phyloP scores from a whole-genome alignment of 208 protist species.

The Wallacemonas sp. region DNA sequence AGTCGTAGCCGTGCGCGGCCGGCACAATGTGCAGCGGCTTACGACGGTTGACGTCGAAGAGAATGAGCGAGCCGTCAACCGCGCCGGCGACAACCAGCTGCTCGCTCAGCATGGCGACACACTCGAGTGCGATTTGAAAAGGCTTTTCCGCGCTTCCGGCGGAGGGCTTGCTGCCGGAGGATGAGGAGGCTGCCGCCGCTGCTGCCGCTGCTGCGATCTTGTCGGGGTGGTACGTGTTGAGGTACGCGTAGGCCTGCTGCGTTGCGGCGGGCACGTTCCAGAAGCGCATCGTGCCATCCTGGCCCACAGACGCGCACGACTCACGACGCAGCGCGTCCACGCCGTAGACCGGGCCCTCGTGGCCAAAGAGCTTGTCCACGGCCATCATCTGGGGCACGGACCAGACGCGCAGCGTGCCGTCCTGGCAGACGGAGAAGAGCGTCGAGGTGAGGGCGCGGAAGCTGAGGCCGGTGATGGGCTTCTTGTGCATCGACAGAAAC shows the following conservation, averaged over 20 bases:
- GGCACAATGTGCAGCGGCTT: constrained; percentile 63
- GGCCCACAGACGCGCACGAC: constrained; percentile 75
- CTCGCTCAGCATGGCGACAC: constrained; percentile 86
- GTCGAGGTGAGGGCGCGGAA: constrained; percentile 72
- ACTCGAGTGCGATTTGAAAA: constrained; percentile 54
- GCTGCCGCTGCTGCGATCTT: not conserved
- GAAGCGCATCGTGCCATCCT: constrained; percentile 88
- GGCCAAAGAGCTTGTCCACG: constrained; percentile 88
- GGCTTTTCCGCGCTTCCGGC: constrained; percentile 5
- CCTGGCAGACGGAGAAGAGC: constrained; percentile 72
- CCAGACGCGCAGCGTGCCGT: constrained; percentile 89
- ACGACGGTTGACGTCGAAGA: constrained; percentile 84
- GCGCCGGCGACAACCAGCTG: constrained; percentile 63
- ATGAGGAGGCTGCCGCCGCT: constrained; percentile 27
- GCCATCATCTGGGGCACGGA: constrained; percentile 81
- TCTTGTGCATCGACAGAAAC: constrained; percentile 82
- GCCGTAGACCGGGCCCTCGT: constrained; percentile 62
- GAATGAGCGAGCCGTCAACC: constrained; percentile 73
- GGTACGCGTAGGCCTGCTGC: constrained; percentile 70
- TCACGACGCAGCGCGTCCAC: constrained; percentile 71
- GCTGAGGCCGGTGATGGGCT: constrained; percentile 79
- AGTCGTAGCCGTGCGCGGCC: constrained; percentile 78
- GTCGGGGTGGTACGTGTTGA: constrained; percentile 13
- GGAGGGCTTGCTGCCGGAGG: not conserved
- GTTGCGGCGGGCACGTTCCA: constrained; percentile 90